A percentile compares a stretch with the other conserved stretches of the same genome.
Evolutionary conservation across 257 asterid genomes (phyloP).

Genomic region (Verbena officinalis): DNA sequence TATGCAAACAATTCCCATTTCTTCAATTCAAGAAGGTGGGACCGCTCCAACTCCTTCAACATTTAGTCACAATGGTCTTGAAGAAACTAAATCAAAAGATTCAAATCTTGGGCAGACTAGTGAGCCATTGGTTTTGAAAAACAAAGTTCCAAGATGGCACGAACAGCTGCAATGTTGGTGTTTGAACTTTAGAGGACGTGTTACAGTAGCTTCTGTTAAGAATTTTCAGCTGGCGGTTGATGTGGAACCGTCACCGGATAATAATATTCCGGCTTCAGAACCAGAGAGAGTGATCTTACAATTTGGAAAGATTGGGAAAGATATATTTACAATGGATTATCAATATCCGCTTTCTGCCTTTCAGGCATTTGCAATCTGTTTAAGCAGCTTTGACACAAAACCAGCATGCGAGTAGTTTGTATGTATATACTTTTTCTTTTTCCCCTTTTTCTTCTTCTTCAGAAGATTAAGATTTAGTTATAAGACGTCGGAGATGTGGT

Average conservation of each 20-base stretch:
- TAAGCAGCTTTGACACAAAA: constrained; percentile 74
- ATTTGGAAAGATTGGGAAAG: constrained; percentile 72
- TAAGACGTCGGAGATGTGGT: constrained; percentile 10
- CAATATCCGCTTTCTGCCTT: constrained; percentile 72
- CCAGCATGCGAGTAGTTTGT: constrained; percentile 64
- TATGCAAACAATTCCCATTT: constrained; percentile 51
- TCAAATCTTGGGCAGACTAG: constrained; percentile 18
- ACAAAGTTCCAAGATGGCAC: constrained; percentile 73
- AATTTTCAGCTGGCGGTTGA: constrained; percentile 72
- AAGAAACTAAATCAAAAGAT: constrained; percentile 25
- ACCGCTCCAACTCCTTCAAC: constrained; percentile 47
- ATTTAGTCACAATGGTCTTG: constrained; percentile 18
- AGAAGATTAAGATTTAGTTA: constrained; percentile 28
- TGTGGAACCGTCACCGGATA: constrained; percentile 34
- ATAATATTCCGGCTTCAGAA: constrained; percentile 42
- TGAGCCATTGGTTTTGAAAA: constrained; percentile 48
- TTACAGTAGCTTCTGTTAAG: constrained; percentile 77
- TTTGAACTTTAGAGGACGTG: constrained; percentile 70
- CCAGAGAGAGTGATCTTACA: constrained; percentile 64
- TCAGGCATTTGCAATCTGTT: constrained; percentile 71
- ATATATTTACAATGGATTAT: constrained; percentile 75
- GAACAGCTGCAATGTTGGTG: constrained; percentile 81
- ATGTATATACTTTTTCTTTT: not conserved
- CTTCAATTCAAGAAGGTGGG: constrained; percentile 47
- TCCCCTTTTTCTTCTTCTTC: constrained; percentile 7